Evolutionary conservation across 192 early-diverging fungal species (phyloP).

Genomic region (Paraglomus brasilianum): DNA sequence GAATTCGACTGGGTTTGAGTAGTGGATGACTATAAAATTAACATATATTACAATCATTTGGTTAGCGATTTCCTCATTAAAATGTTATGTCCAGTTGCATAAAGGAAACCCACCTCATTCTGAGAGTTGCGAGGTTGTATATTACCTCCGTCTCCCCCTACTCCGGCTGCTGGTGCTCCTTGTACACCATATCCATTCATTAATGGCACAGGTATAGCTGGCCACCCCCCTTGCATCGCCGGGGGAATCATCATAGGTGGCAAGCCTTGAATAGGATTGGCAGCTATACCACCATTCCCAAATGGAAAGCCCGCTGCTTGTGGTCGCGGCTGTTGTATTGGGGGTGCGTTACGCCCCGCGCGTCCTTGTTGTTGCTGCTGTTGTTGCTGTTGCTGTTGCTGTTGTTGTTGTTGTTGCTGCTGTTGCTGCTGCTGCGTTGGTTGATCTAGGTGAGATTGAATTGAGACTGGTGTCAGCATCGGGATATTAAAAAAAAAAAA

Average conservation of each 20-base stretch:
- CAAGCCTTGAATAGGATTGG: constrained; percentile 15
- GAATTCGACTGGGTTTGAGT: background rate
- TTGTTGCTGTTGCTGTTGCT: constrained; percentile 12
- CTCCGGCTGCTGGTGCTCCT: background rate
- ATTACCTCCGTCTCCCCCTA: background rate
- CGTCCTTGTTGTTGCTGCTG: constrained; percentile 21
- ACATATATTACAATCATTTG: too few species aligned
- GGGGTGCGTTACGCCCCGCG: constrained; percentile 1
- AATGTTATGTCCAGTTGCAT: too few species aligned
- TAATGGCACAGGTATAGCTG: background rate
- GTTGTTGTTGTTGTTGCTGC: constrained; percentile 21
- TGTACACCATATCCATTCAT: background rate
- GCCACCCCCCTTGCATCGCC: constrained; percentile 16
- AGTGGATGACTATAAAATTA: background rate
- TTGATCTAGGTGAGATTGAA: background rate
- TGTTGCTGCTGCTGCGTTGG: constrained; percentile 11
- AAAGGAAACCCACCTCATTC: too few species aligned
- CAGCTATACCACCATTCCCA: constrained; percentile 1
- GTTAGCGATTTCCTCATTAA: too few species aligned
- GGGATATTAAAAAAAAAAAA: background rate
- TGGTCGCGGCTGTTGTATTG: constrained; percentile 21
- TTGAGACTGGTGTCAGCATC: background rate
- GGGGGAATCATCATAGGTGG: constrained; percentile 12
- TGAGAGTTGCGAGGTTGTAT: constrained; percentile 8
- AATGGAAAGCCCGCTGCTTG: constrained; percentile 13